Evolutionary conservation across 257 asterid species (phyloP).

Genomic region (Solanum okadae): DNA sequence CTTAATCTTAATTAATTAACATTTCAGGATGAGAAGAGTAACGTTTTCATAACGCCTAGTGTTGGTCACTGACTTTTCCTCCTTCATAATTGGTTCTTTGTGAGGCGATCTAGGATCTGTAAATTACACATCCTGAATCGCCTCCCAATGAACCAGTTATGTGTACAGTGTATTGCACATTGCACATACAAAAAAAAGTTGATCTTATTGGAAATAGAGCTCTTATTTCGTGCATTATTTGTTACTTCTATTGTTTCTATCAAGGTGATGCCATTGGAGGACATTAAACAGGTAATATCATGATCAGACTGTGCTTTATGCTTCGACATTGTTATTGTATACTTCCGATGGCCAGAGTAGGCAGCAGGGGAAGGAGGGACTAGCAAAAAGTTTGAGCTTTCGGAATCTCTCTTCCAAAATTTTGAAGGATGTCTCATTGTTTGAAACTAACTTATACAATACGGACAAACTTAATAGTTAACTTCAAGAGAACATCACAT

Average conservation of each 20-base stretch:
- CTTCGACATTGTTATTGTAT: background rate
- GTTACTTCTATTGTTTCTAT: background rate
- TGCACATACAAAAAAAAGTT: too few species aligned
- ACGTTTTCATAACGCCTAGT: background rate
- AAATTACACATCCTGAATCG: too few species aligned
- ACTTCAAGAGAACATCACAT: background rate
- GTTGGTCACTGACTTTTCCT: background rate
- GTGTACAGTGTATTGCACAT: too few species aligned
- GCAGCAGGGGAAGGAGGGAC: background rate
- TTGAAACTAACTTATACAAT: background rate
- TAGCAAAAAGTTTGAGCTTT: background rate
- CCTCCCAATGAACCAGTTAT: too few species aligned
- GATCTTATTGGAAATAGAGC: background rate
- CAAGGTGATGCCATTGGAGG: background rate
- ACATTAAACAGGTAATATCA: background rate
- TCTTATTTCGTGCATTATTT: background rate
- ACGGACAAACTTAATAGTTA: background rate
- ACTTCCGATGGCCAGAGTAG: background rate
- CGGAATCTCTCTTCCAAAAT: background rate
- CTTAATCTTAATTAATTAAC: too few species aligned
- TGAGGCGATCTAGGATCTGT: too few species aligned
- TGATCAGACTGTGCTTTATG: background rate
- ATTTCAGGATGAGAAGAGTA: too few species aligned
- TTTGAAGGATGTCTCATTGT: background rate
- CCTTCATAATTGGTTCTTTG: too few species aligned